Evolutionary conservation across 1,139 yeast species (phyloP), one percentile per base, ranked within the genome.

Genomic region (Lodderomyces metapsilosis): DNA sequence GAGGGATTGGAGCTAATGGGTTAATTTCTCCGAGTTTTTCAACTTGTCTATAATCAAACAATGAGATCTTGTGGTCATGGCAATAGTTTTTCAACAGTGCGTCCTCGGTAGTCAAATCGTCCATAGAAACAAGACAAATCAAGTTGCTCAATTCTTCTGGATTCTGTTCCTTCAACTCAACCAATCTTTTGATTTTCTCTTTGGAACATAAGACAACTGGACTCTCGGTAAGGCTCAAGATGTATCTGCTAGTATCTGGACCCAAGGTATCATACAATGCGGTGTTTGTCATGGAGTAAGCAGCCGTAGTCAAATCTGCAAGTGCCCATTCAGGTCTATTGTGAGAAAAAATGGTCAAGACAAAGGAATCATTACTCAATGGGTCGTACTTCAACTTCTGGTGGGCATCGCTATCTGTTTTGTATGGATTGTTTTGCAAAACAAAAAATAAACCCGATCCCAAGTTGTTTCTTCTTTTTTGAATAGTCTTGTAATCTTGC

Each of bases 11-110:
- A 1, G 71, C 66, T 7, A 67, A 55, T 4, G 77, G 76, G 51
- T 69, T 68, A 24, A 72, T 54, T 37, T 61, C 62, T 20, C 92
- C 94, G 28, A 82, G 59, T 24, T 63, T 58, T 47, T 74, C 77
- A 34, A n/a, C n/a, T n/a, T n/a, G n/a, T n/a, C n/a, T n/a, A n/a
- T n/a, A n/a, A n/a, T n/a, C n/a, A n/a, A n/a, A n/a, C n/a, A n/a
- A n/a, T n/a, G n/a, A n/a, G n/a, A n/a, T n/a, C n/a, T n/a, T n/a
- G n/a, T n/a, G n/a, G n/a, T n/a, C n/a, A n/a, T n/a, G n/a, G n/a
- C n/a, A n/a, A n/a, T n/a, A n/a, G n/a, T n/a, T n/a, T n/a, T n/a
- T n/a, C n/a, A n/a, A n/a, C n/a, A n/a, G n/a, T n/a, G n/a, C n/a
- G n/a, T n/a, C n/a, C n/a, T n/a, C 42, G 15, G 48, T 46, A 43